These are phyloP conservation scores for Mycosarcoma maydis DNA, from an alignment of 1,284 basidiomycete species.

Conservation along the genomic window DNA sequence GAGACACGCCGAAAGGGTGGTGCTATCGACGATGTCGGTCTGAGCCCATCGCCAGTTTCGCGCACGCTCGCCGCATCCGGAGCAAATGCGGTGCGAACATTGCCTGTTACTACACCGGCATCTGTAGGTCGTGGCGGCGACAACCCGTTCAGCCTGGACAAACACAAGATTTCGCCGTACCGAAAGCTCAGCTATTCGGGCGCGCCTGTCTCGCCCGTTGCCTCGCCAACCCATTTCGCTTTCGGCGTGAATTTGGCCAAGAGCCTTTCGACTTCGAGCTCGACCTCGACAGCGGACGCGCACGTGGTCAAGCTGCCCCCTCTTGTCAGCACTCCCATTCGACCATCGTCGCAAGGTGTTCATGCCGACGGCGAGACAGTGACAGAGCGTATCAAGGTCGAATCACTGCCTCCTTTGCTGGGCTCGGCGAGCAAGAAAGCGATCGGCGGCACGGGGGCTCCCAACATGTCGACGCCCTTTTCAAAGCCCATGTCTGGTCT, in stretches of 20 bases:
- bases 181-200: constrained; percentile 45
- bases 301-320: constrained; percentile 36
- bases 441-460: constrained; percentile 2
- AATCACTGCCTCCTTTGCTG: constrained; percentile 29
- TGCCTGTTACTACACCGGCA: constrained; percentile 35
- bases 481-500: constrained; percentile 28
- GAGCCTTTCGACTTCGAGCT: constrained; percentile 14
- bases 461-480: constrained; percentile 42
- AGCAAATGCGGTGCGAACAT: constrained; percentile 12
- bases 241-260: constrained; percentile 17
- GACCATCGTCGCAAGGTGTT: constrained; percentile 17
- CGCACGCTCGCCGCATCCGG: constrained; percentile 31
- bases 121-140: constrained; percentile 13
- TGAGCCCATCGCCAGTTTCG: constrained; percentile 39
- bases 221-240: constrained; percentile 30
- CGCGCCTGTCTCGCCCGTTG: constrained; percentile 23
- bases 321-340: constrained; percentile 41
- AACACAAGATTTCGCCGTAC: constrained; percentile 58
- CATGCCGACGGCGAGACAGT: constrained; percentile 9
- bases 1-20: constrained; percentile 7
- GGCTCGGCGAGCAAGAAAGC: constrained; percentile 31
- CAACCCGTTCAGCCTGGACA: constrained; percentile 60
- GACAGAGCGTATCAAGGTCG: constrained; percentile 24
- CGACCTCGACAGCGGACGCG: constrained; percentile 3
- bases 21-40: constrained; percentile 10